Conservation (phyloP, 2,329 filamentous ascomycete species). For the Septoria petroselini region DNA sequence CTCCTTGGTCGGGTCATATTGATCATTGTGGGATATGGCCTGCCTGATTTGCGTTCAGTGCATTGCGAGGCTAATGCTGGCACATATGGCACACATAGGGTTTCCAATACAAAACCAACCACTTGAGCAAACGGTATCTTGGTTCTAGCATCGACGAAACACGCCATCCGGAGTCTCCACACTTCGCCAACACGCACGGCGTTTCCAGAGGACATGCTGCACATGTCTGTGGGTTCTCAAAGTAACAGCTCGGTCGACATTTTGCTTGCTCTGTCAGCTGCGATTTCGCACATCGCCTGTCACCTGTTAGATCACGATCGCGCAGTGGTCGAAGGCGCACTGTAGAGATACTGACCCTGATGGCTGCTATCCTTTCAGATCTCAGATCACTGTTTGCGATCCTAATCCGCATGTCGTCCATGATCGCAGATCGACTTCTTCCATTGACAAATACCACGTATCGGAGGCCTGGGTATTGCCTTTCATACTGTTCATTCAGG, state of each 20-base stretch:
- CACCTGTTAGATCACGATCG: slow-evolving; percentile 26
- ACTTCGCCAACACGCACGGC: too few species aligned
- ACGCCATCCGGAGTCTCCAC: too few species aligned
- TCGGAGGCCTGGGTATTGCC: slow-evolving; percentile 72
- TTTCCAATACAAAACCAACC: too few species aligned
- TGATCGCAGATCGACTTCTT: slow-evolving; percentile 66
- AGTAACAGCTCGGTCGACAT: slow-evolving; percentile 36
- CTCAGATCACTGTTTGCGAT: slow-evolving; percentile 66
- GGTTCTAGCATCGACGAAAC: too few species aligned
- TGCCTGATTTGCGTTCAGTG: too few species aligned
- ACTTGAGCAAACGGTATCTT: too few species aligned
- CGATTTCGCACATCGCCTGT: slow-evolving; percentile 90
- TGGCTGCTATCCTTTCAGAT: slow-evolving; percentile 67
- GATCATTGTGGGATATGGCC: background rate
- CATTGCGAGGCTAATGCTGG: too few species aligned
- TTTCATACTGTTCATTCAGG: slow-evolving; percentile 77
- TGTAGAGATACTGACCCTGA: slow-evolving; percentile 59
- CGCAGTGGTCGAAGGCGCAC: too few species aligned
- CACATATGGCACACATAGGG: too few species aligned
- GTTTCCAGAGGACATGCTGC: background rate
- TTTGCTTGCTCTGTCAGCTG: slow-evolving; percentile 71
- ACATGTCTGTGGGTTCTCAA: background rate
- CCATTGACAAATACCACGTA: slow-evolving; percentile 95
- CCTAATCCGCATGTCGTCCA: slow-evolving; percentile 74
- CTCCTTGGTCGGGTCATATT: background rate